phyloP scores from a whole-genome alignment of 2,329 filamentous ascomycete genomes.

The Eutypella sp. region DNA sequence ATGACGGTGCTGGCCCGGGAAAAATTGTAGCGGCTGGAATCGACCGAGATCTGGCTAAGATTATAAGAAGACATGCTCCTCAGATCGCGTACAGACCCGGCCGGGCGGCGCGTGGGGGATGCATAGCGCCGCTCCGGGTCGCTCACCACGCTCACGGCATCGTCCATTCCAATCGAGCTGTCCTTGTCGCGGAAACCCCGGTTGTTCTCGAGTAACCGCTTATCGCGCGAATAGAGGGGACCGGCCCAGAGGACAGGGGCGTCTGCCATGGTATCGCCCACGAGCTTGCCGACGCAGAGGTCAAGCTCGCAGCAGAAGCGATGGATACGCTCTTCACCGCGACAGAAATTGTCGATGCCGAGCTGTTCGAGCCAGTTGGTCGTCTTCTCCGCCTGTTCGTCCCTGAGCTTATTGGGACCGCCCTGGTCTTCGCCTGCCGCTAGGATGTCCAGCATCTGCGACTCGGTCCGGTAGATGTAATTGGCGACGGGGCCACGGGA shows the following conservation, averaged over 20 bases:
- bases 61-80: conserved; percentile 57
- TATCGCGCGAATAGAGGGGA: conserved; percentile 77
- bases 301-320: conserved; percentile 88
- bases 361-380: conserved; percentile 75
- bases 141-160: conserved; percentile 49
- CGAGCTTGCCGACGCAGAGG: conserved; percentile 76
- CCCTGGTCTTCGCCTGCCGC: conserved; percentile 79
- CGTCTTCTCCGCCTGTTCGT: conserved; percentile 87
- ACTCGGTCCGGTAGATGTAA: conserved; percentile 75
- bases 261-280: conserved; percentile 78
- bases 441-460: conserved; percentile 81
- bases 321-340: conserved; percentile 90
- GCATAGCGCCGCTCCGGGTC: conserved; percentile 48
- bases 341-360: conserved; percentile 87
- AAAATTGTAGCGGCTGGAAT: conserved; percentile 61
- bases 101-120: conserved; percentile 38
- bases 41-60: conserved; percentile 64
- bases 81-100: conserved; percentile 52
- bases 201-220: conserved; percentile 50
- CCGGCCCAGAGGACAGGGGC: conserved; percentile 90
- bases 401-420: conserved; percentile 91
- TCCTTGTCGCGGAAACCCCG: conserved; percentile 39
- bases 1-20: conserved; percentile 52
- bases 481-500: conserved; percentile 46
- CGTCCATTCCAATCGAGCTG: conserved; percentile 41